phyloP scores from a whole-genome alignment of 192 early-diverging fungal species.

The Paraglomus brasilianum region DNA sequence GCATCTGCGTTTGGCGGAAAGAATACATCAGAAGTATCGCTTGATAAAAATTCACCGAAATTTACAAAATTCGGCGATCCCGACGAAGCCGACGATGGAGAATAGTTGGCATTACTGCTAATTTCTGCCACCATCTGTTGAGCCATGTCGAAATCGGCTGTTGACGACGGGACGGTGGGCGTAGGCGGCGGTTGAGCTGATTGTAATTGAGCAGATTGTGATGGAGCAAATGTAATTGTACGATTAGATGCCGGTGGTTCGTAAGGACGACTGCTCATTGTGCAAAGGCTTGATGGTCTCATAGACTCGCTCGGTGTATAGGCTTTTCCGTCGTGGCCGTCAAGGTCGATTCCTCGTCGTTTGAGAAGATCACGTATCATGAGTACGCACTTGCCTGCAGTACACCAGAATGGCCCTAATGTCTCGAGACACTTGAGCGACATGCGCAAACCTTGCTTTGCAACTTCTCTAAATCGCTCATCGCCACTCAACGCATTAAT shows the following conservation, averaged over 20 bases:
- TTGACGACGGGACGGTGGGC: background rate
- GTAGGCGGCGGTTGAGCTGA: background rate
- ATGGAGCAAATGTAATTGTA: slow-evolving; percentile 5
- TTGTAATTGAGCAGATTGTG: background rate
- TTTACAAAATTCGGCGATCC: background rate
- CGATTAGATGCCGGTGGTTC: too few species aligned
- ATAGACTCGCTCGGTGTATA: background rate
- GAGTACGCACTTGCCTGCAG: background rate
- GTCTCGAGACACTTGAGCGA: slow-evolving; percentile 28
- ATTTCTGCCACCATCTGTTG: background rate
- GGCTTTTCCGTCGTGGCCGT: background rate
- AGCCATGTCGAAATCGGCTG: background rate
- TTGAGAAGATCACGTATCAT: slow-evolving; percentile 15
- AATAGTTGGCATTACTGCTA: background rate
- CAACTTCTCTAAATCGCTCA: slow-evolving; percentile 30
- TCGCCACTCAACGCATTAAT: slow-evolving; percentile 32
- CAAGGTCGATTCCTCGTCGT: slow-evolving; percentile 11
- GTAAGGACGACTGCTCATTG: too few species aligned
- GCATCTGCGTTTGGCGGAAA: slow-evolving; percentile 25
- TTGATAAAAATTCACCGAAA: background rate
- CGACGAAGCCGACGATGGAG: background rate
- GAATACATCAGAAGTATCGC: background rate
- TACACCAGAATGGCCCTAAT: slow-evolving; percentile 10
- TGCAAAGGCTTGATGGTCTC: too few species aligned
- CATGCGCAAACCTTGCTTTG: slow-evolving; percentile 32